Conservation (phyloP, 1,284 basidiomycete species). For the Volvariella volvacea region DNA sequence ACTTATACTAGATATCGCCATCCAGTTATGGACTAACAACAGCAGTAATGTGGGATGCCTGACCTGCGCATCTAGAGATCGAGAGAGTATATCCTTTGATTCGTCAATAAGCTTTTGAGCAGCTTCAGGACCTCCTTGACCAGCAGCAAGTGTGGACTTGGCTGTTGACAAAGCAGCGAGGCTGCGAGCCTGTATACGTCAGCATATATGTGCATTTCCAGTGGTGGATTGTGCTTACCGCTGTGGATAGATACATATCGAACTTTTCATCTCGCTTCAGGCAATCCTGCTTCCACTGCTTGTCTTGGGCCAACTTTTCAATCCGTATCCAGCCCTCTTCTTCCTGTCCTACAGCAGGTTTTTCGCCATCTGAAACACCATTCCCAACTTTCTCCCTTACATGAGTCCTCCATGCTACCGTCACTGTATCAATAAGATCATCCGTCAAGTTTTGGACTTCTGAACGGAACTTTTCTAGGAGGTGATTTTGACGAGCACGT, state of each 20-base stretch:
- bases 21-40: slow-evolving; percentile 9
- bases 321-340: slow-evolving; percentile 49
- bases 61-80: slow-evolving; percentile 74
- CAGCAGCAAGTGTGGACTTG: slow-evolving; percentile 30
- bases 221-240: slow-evolving; percentile 40
- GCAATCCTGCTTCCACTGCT: slow-evolving; percentile 65
- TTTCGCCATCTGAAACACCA: slow-evolving; percentile 44
- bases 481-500: slow-evolving; percentile 80
- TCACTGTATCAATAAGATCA: slow-evolving; percentile 53
- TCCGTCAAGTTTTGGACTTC: slow-evolving; percentile 51
- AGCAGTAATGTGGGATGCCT: slow-evolving; percentile 12
- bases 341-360: slow-evolving; percentile 41
- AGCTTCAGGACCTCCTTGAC: slow-evolving; percentile 33
- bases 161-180: slow-evolving; percentile 44
- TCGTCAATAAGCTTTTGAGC: slow-evolving; percentile 65
- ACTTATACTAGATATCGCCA: slow-evolving; percentile 49
- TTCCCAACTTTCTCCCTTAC: slow-evolving; percentile 55
- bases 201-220: background rate
- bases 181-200: slow-evolving; percentile 40
- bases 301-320: slow-evolving; percentile 38
- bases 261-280: slow-evolving; percentile 85
- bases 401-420: slow-evolving; percentile 62
- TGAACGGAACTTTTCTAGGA: slow-evolving; percentile 61
- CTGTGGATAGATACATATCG: slow-evolving; percentile 75
- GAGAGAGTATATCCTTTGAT: slow-evolving; percentile 70